Evolutionary conservation across 2,329 filamentous ascomycete species (phyloP).

Genomic region (Curvularia lunata): DNA sequence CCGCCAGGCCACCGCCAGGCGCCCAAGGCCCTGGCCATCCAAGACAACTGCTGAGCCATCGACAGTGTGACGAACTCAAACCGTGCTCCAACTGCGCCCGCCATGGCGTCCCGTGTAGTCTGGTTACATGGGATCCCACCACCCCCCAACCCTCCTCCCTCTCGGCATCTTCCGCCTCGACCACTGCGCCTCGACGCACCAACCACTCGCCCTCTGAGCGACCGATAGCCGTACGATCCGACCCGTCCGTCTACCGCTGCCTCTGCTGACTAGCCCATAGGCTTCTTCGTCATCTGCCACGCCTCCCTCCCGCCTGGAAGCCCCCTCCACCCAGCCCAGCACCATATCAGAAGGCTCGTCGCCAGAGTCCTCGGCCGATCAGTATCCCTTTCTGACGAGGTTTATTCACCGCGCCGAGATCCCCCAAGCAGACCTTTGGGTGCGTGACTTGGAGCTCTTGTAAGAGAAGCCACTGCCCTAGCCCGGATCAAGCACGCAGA

Average conservation of each 20-base stretch:
- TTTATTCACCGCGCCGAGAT: slow-evolving; percentile 35
- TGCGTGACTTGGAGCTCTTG: slow-evolving; percentile 46
- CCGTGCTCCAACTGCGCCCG: slow-evolving; percentile 48
- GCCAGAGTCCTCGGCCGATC: slow-evolving; percentile 36
- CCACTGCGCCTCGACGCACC: slow-evolving; percentile 18
- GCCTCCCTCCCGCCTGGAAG: slow-evolving; percentile 28
- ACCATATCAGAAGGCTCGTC: slow-evolving; percentile 32
- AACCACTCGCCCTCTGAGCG: slow-evolving; percentile 21
- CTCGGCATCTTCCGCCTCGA: slow-evolving; percentile 21
- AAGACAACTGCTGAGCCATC: slow-evolving; percentile 19
- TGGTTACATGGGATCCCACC: slow-evolving; percentile 37
- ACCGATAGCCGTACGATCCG: slow-evolving; percentile 27
- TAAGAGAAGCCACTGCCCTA: slow-evolving; percentile 19
- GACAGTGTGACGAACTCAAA: slow-evolving; percentile 48
- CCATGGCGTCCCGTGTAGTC: slow-evolving; percentile 47
- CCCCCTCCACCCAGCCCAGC: slow-evolving; percentile 24
- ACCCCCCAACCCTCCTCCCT: slow-evolving; percentile 18
- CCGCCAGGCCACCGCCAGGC: slow-evolving; percentile 10
- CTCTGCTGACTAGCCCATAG: slow-evolving; percentile 17
- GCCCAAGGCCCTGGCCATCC: slow-evolving; percentile 2
- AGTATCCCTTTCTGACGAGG: slow-evolving; percentile 42
- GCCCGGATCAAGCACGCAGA: neutral
- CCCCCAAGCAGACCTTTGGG: slow-evolving; percentile 37
- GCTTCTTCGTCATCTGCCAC: slow-evolving; percentile 15
- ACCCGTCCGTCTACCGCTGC: slow-evolving; percentile 3